Base-by-base conservation (phyloP, 2,329 filamentous ascomycete species). In the Escovopsis sp. region DNA sequence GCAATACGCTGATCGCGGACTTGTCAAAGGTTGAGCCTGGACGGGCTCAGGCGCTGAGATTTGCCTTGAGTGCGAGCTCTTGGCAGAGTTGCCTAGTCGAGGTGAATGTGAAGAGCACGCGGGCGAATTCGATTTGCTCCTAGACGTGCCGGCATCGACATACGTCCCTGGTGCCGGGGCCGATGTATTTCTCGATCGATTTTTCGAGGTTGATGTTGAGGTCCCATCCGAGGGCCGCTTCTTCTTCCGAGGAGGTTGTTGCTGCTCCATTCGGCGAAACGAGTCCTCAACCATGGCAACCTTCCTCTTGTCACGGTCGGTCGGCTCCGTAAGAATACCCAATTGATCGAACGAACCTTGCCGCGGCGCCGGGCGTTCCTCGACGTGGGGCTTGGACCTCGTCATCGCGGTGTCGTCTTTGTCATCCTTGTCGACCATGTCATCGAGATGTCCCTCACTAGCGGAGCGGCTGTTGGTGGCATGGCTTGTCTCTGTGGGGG, bases 271-370 rank as follows among this genome's bases (percentile, higher is more conserved):
- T 16, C 65, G 72, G 37, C 71, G 65, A 49, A 79, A 72, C 2
- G 70, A 63, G 39, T 76, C 71, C 43, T 79, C 75, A 0, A 76
- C 65, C 66, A 74, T 74, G 15, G 72, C 69, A 10, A 79, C 66
- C 45, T 79, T 79, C 26, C 75, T 62, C 54, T 79, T 79, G 41
- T 79, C 75, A 21, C 75, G 66, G 42, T 79, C 73, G 1, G 75
- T 77, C 6, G 68, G 70, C 42, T 76, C 73, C 1, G 72, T 77
- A 38, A 76, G 55, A 44, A 76, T 74, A 4, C 68, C 69, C 2
- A 70, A 52, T 9, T 70, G 70, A 35, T 77, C 66, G 38, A 72
- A 68, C 0, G 71, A 70, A 18, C 73, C 75, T 45, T 75, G 68
- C 6, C 67, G 63, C 13, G 64, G 54, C 2, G 76, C 76, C 3